Base-by-base conservation (phyloP, 768 basidiomycete genomes). In the Flagelloscypha sp. region DNA sequence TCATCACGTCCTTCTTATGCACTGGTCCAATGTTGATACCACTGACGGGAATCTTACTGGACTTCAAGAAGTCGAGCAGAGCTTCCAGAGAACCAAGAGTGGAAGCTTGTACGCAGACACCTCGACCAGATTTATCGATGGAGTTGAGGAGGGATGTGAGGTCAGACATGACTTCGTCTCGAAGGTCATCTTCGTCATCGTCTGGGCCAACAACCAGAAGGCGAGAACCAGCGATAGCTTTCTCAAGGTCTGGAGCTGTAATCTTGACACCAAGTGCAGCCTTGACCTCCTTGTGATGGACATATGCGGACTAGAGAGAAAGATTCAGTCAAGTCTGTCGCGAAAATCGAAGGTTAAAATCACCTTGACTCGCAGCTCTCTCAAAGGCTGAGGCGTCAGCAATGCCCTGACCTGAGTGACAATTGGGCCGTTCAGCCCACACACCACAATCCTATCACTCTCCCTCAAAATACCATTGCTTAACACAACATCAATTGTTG, bases 11-110 rank as follows among this genome's bases (percentile, higher is more conserved):
- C 56, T 79, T 88, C 66, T 90, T 93, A 66, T 90, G 84, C 11
- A 99, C 86, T 6, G 94, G 93, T 8, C 95, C 95, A 42, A 99
- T 95, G 58, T 94, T 94, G 62, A 98, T 94, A 12, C 87, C 88
- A 7, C 87, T 88, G 2, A 99, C 94, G 1, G 95, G 94, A 44
- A 98, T 98, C 65, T 98, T 94, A 73, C 85, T 90, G 36, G 65
- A 63, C 61, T 86, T 85, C 54, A 99, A 67, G 79, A 98, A 98
- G 47, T 97, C 94, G 32, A 99, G 70, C 37, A 99, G 65, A 2
- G 95, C 95, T 58, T 99, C 95, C 24, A 99, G 72, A 9, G 95
- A 95, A 40, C 95, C 95, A 25, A 99, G 75, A 4, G 95, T 99
- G 35, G 87, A 92, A 4, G 95, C 89, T 55, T 98, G 95, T 8